Percentiles rank a stretch among this genome's conserved stretches.
These are phyloP conservation scores for Typha latifolia DNA, from an alignment of 176 grass and related monocot species.

Conservation along the genomic window DNA sequence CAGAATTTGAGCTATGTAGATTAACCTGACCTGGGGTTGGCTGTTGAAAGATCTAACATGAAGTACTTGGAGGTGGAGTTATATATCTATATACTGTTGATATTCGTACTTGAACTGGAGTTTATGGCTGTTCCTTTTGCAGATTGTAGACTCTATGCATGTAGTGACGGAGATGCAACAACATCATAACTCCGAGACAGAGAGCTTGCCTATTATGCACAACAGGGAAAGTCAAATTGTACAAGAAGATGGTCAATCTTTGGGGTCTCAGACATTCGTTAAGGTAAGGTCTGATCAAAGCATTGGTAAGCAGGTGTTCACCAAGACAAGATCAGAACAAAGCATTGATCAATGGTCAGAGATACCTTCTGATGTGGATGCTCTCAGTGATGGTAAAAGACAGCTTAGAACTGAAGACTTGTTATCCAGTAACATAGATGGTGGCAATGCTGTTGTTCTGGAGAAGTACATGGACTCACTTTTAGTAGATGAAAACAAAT, in stretches of 20 bases:
- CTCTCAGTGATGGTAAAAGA: constrained; percentile 36
- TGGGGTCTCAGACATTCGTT: constrained; percentile 23
- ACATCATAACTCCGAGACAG: constrained; percentile 17
- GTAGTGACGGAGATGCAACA: constrained; percentile 10
- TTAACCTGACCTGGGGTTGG: too few species aligned
- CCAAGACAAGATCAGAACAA: constrained; percentile 69
- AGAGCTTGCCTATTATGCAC: constrained; percentile 12
- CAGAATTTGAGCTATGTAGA: too few species aligned
- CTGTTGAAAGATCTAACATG: too few species aligned
- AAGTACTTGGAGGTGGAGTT: too few species aligned
- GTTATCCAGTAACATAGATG: constrained; percentile 25
- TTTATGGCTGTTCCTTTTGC: neutral
- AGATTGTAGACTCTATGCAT: constrained; percentile 37
- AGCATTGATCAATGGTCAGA: constrained; percentile 97
- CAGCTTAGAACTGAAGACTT: constrained; percentile 42
- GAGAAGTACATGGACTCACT: constrained; percentile 97
- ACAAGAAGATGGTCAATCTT: constrained; percentile 42
- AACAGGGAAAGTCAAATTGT: constrained; percentile 40
- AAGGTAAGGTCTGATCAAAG: constrained; percentile 60
- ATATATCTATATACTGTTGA: too few species aligned
- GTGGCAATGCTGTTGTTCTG: constrained; percentile 52
- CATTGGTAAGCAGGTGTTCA: constrained; percentile 60
- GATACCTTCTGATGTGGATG: constrained; percentile 63
- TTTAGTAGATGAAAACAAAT: constrained; percentile 38
- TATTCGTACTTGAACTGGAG: neutral